Evolutionary conservation across 345 rosid genomes (phyloP).

Genomic region (Eucalyptus guilfoylei): DNA sequence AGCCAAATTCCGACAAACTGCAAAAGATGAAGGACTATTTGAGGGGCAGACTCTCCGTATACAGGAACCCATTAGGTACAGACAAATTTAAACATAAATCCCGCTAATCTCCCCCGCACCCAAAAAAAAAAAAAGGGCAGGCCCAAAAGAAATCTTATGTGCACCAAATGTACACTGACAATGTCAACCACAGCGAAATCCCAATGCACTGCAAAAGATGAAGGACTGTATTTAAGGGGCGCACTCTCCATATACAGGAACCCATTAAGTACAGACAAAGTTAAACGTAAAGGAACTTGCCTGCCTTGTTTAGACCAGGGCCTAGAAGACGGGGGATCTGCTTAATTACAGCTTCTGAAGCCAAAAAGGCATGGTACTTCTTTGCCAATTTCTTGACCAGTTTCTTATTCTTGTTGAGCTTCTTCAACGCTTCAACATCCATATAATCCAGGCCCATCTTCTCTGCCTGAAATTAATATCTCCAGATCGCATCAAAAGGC

Average conservation of each 20-base stretch:
- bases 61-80: not conserved
- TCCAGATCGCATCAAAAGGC: not conserved
- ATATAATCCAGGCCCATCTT: constrained; percentile 55
- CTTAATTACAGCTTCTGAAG: constrained; percentile 72
- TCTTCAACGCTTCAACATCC: constrained; percentile 73
- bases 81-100: not conserved
- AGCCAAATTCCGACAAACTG: not conserved
- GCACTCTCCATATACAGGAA: not conserved
- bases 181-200: not conserved
- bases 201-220: not conserved
- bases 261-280: not conserved
- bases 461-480: constrained; percentile 33
- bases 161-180: not conserved
- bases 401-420: constrained; percentile 74
- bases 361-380: constrained; percentile 69
- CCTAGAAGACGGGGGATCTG: constrained; percentile 79
- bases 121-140: not conserved
- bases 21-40: not conserved
- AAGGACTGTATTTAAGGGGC: not conserved
- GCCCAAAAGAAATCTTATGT: not conserved
- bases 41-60: not conserved
- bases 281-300: constrained; percentile 15
- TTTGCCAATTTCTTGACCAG: constrained; percentile 72
- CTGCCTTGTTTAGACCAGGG: constrained; percentile 86
- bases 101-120: too few species aligned